These are phyloP conservation scores for Erodium texanum DNA, from an alignment of 441 rosid species.

Conservation along the genomic window DNA sequence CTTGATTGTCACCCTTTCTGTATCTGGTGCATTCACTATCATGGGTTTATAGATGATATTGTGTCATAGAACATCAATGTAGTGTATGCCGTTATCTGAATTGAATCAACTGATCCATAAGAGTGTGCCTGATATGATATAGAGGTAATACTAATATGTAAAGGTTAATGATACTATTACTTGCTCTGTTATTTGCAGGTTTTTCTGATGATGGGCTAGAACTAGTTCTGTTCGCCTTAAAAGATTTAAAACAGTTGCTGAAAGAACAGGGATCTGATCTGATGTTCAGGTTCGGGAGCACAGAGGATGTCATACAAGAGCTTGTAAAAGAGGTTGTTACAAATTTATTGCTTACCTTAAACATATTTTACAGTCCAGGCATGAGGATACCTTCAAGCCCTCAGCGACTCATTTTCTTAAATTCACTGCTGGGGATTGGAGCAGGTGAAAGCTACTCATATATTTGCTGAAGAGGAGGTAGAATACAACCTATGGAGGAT, in stretches of 20 bases:
- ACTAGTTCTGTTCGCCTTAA: constrained; percentile 53
- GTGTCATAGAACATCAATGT: neutral
- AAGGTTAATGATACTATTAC: neutral
- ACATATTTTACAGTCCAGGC: constrained; percentile 17
- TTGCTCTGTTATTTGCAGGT: constrained; percentile 28
- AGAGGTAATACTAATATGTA: neutral
- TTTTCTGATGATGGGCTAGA: constrained; percentile 69
- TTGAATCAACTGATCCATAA: too few relatives aligned
- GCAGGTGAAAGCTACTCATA: constrained; percentile 53
- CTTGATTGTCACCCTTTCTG: too few relatives aligned
- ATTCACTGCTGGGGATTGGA: constrained; percentile 19
- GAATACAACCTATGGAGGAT: constrained; percentile 46
- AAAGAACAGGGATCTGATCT: constrained; percentile 61
- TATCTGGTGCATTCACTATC: neutral
- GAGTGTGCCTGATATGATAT: neutral
- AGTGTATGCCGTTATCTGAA: too few relatives aligned
- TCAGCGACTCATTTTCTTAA: constrained; percentile 9
- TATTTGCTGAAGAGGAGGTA: constrained; percentile 70
- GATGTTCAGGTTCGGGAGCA: constrained; percentile 67
- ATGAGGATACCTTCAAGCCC: constrained; percentile 13
- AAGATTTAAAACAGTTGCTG: constrained; percentile 50
- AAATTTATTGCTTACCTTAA: neutral
- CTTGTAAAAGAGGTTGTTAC: constrained; percentile 53
- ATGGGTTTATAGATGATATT: neutral
- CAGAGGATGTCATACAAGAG: constrained; percentile 48